Evolutionary conservation across 2,329 filamentous ascomycete species (phyloP).

Genomic region (Epichloe amarillans): DNA sequence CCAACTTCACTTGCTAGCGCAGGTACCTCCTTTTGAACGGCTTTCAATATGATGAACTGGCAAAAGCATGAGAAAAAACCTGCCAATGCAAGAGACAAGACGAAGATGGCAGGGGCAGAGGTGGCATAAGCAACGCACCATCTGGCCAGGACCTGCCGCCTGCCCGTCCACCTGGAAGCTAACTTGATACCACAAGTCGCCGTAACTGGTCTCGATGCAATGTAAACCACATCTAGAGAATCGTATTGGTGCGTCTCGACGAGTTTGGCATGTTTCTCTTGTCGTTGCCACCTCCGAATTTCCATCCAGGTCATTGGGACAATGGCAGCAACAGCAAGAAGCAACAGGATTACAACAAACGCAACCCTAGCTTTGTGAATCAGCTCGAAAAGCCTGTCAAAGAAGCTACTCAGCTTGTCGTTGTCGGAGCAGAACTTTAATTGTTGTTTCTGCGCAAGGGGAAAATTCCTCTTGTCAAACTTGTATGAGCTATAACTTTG

Average conservation of each 20-base stretch:
- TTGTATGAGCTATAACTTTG: conserved; percentile 56
- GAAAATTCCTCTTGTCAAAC: conserved; percentile 68
- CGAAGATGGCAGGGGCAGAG: conserved; percentile 69
- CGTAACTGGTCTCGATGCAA: conserved; percentile 69
- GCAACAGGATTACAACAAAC: conserved; percentile 61
- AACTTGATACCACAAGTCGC: conserved; percentile 58
- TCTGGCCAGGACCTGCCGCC: conserved; percentile 58
- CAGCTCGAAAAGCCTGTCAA: conserved; percentile 54
- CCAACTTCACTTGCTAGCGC: conserved; percentile 61
- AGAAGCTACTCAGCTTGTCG: conserved; percentile 71
- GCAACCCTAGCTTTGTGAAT: conserved; percentile 57
- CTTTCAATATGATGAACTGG: conserved; percentile 64
- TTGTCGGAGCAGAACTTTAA: conserved; percentile 84
- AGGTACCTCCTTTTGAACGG: conserved; percentile 64
- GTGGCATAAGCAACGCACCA: conserved; percentile 87
- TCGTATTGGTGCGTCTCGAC: conserved; percentile 57
- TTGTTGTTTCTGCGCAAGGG: conserved; percentile 73
- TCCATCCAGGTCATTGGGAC: conserved; percentile 71
- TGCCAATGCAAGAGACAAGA: conserved; percentile 69
- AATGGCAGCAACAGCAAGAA: conserved; percentile 60
- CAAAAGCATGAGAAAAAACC: conserved; percentile 73
- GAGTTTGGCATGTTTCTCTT: conserved; percentile 55
- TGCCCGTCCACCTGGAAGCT: conserved; percentile 48
- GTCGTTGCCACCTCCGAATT: conserved; percentile 60
- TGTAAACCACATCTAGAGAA: conserved; percentile 77